A percentile compares a stretch with the other conserved stretches of the same genome.
Evolutionary conservation across 345 rosid species (phyloP).

Genomic region (Trapa incisa): DNA sequence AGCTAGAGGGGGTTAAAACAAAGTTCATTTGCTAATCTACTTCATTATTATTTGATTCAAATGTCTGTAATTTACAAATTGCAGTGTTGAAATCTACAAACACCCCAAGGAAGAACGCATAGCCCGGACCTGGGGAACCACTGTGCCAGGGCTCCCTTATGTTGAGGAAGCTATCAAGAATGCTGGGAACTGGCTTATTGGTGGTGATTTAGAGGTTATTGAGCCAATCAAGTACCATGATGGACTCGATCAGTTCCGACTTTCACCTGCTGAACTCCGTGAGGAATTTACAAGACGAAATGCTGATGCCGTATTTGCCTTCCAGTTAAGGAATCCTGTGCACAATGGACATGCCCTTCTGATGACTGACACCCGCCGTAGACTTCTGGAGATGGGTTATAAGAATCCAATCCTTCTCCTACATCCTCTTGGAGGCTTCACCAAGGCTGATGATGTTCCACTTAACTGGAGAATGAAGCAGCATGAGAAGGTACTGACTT

Average conservation of each 20-base stretch:
- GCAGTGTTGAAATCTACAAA: constrained; percentile 88
- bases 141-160: constrained; percentile 84
- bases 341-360: constrained; percentile 40
- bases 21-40: background rate
- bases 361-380: constrained; percentile 85
- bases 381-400: constrained; percentile 94
- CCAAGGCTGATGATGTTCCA: constrained; percentile 97
- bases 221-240: constrained; percentile 80
- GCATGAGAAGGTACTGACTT: constrained; percentile 55
- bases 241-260: constrained; percentile 77
- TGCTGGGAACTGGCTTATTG: constrained; percentile 87
- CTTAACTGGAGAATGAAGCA: constrained; percentile 94
- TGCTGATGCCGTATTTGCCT: constrained; percentile 97
- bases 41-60: background rate
- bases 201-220: constrained; percentile 86
- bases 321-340: constrained; percentile 68
- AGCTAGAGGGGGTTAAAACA: background rate
- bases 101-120: constrained; percentile 94
- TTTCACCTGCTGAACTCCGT: constrained; percentile 78
- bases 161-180: constrained; percentile 59
- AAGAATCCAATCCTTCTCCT: constrained; percentile 87
- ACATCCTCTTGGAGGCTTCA: constrained; percentile 90
- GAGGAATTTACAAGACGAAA: constrained; percentile 65
- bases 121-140: constrained; percentile 97
- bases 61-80: background rate